Base-by-base conservation (phyloP, 1,284 basidiomycete species). In the Apiotrichum gamsii region DNA sequence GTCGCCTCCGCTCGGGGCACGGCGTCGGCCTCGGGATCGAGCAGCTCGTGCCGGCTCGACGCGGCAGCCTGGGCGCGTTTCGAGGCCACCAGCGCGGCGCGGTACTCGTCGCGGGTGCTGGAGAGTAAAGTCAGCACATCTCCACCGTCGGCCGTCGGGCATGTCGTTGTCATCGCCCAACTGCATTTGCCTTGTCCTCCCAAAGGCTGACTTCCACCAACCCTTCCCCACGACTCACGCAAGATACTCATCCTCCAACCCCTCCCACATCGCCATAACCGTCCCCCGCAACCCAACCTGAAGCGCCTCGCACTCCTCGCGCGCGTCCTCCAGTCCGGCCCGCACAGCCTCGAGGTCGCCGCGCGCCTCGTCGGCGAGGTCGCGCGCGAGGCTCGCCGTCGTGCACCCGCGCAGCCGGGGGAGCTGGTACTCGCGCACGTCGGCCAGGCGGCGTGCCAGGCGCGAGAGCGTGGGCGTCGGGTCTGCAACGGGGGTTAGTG, bases 371-470 rank as follows among this genome's bases (percentile, higher is more conserved):
- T 80, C 80, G 0, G 82, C 81, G 43, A 85, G 76, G 42, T 81
- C 78, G 61, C 87, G 83, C 58, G 90, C 87, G 5, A 80, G 62
- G 5, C 85, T 69, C 2, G 87, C 82, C 0, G 84, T 85, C 11
- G 68, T 73, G 64, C 84, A 90, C 39, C 73, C 64, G 8, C 76
- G 74, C 40, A 93, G 74, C 5, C 85, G 80, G 0, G 87, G 84
- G 31, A 94, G 77, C 66, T 89, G 85, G 59, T 82, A 82, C 9
- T 81, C 75, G 5, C 74, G 60, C 8, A 93, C 67, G 65, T 90
- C 86, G 5, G 71, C 76, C 51, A 81, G 74, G 5, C 80, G 77
- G 31, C 86, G 74, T 37, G 77, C 73, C 3, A 82, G 68, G 3
- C 75, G 41, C 4, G 56, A 38, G 16, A 61, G 49, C 13, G 45